phyloP scores from a whole-genome alignment of 2,329 filamentous ascomycete species.

The Neonectria neomacrospora region DNA sequence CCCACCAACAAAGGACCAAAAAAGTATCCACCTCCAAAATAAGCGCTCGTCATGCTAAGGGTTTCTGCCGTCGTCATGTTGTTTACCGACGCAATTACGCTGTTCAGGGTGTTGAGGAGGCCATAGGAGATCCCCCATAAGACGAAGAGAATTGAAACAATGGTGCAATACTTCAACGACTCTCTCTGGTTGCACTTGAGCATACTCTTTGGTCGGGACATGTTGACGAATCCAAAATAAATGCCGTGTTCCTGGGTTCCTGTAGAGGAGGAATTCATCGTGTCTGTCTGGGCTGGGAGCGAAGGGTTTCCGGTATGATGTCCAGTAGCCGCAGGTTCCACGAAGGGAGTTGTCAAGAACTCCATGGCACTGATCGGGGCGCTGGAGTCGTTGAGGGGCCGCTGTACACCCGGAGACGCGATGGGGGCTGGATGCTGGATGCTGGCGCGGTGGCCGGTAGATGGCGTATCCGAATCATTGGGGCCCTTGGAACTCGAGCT shows the following conservation, averaged over 20 bases:
- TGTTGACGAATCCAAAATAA: conserved; percentile 83
- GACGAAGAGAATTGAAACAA: conserved; percentile 85
- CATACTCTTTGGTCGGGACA: conserved; percentile 76
- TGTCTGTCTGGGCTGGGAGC: conserved; percentile 42
- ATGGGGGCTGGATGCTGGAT: conserved; percentile 42
- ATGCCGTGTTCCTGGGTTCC: conserved; percentile 56
- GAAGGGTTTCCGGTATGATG: conserved; percentile 21
- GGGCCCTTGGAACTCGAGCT: conserved; percentile 44
- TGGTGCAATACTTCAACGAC: conserved; percentile 75
- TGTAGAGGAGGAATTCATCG: conserved; percentile 48
- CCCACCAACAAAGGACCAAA: conserved; percentile 77
- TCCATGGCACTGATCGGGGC: conserved; percentile 54
- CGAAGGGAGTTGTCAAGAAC: conserved; percentile 59
- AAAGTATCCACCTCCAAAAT: conserved; percentile 77
- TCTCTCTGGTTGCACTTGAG: conserved; percentile 71
- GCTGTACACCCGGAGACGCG: conserved; percentile 32
- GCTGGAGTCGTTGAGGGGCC: conserved; percentile 41
- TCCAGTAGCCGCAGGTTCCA: conserved; percentile 25
- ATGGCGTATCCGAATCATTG: conserved; percentile 46
- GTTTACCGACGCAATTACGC: conserved; percentile 71
- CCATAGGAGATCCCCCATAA: conserved; percentile 94
- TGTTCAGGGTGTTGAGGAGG: conserved; percentile 83
- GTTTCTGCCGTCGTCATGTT: conserved; percentile 70
- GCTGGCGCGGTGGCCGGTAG: conserved; percentile 38
- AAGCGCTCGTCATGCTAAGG: conserved; percentile 74